phyloP scores from a whole-genome alignment of 1,139 yeast species.

The Pichia sp. region DNA sequence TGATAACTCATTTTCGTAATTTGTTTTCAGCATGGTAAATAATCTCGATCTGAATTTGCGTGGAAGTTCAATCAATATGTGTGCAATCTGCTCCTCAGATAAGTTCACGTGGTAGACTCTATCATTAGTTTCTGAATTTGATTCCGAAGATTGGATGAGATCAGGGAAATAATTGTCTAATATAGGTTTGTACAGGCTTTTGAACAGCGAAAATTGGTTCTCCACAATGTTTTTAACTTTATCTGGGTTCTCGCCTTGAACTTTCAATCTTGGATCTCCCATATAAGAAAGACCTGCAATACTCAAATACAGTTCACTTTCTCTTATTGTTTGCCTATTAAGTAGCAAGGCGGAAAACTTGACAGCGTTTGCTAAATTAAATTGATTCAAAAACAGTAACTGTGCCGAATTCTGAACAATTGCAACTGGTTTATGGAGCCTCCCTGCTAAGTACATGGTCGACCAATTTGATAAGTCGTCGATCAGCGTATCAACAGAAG shows the following conservation, averaged over 20 bases:
- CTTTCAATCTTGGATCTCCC: slow-evolving; percentile 84
- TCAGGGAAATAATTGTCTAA: slow-evolving; percentile 42
- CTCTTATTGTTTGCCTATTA: slow-evolving; percentile 38
- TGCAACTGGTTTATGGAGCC: slow-evolving; percentile 91
- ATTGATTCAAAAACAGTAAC: slow-evolving; percentile 64
- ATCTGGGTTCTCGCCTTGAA: slow-evolving; percentile 90
- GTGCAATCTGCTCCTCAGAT: slow-evolving; percentile 29
- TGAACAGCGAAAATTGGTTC: slow-evolving; percentile 68
- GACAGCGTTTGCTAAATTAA: slow-evolving; percentile 74
- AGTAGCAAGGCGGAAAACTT: slow-evolving; percentile 65
- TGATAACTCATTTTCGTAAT: slow-evolving; percentile 28
- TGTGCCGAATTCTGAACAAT: slow-evolving; percentile 60
- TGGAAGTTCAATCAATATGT: slow-evolving; percentile 46
- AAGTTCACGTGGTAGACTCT: slow-evolving; percentile 25
- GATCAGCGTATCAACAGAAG: slow-evolving; percentile 56
- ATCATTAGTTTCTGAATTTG: background rate
- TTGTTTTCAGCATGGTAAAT: slow-evolving; percentile 39
- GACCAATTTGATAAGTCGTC: slow-evolving; percentile 79
- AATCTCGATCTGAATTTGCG: slow-evolving; percentile 46
- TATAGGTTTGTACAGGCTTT: slow-evolving; percentile 67
- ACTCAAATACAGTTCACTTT: slow-evolving; percentile 64
- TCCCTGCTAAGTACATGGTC: slow-evolving; percentile 82
- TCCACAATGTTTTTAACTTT: slow-evolving; percentile 81
- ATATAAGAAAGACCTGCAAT: slow-evolving; percentile 79
- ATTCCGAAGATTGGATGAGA: slow-evolving; percentile 21